These are phyloP conservation scores for Paratrypanosoma confusum DNA, from an alignment of 208 protist genomes.

Conservation along the genomic window DNA sequence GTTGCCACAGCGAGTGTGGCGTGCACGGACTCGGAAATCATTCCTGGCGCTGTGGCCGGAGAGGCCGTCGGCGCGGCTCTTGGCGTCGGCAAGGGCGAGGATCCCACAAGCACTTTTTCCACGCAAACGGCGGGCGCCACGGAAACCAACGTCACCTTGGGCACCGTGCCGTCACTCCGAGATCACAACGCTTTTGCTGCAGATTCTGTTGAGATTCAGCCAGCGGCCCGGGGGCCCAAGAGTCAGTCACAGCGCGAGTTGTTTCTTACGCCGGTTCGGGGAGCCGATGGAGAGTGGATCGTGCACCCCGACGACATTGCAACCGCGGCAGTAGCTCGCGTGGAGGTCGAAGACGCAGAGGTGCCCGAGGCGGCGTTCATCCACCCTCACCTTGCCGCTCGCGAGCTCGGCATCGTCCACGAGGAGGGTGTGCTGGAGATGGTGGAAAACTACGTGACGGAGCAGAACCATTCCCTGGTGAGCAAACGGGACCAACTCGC, in stretches of 20 bases:
- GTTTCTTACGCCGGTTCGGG: background rate
- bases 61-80: background rate
- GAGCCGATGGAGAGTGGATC: background rate
- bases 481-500: too few relatives aligned
- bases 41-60: background rate
- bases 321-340: background rate
- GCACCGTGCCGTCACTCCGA: too few relatives aligned
- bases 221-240: background rate
- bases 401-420: slow-evolving; percentile 40
- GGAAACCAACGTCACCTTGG: too few relatives aligned
- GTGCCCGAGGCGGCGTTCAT: slow-evolving; percentile 21
- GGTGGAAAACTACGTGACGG: too few relatives aligned
- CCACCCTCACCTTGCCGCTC: slow-evolving; percentile 55
- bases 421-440: slow-evolving; percentile 44
- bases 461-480: too few relatives aligned
- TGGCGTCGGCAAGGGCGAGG: slow-evolving; percentile 1
- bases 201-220: too few relatives aligned
- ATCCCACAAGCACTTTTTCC: background rate
- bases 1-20: background rate
- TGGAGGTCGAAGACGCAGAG: background rate
- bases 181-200: too few relatives aligned
- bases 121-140: too few relatives aligned
- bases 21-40: background rate
- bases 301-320: background rate
- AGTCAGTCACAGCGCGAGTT: background rate